A percentile compares a stretch with the other conserved stretches of the same genome.
Conservation (phyloP, 2,329 filamentous ascomycete genomes). For the Pseudocercospora cruenta region DNA sequence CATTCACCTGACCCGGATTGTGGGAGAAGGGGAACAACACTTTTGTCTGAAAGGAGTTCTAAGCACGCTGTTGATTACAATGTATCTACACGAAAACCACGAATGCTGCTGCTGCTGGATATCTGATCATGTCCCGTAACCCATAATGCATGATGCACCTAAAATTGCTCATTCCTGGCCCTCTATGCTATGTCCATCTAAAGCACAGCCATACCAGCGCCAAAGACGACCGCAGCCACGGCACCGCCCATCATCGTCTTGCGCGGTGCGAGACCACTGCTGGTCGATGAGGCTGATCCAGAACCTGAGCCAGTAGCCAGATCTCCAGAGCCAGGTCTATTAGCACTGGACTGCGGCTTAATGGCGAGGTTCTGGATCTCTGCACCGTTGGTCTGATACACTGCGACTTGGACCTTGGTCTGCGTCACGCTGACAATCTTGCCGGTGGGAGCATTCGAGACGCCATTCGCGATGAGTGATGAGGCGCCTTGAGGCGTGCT, state of each 20-base stretch:
- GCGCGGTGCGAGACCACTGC: conserved; percentile 21
- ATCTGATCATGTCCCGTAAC: conserved; percentile 3
- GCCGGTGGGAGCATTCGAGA: conserved; percentile 62
- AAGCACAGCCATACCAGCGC: conserved; percentile 31
- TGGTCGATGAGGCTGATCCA: conserved; percentile 20
- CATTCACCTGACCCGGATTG: no score
- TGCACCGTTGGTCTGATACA: conserved; percentile 61
- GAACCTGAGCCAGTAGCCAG: conserved; percentile 29
- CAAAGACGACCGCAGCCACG: conserved; percentile 30
- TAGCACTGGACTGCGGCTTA: conserved; percentile 57
- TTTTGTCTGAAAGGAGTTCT: neutral
- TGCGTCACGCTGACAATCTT: conserved; percentile 62
- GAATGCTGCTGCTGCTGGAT: conserved; percentile 1
- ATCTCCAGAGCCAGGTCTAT: conserved; percentile 55
- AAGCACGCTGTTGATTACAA: neutral
- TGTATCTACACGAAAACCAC: neutral
- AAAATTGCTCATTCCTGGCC: neutral
- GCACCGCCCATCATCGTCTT: conserved; percentile 23
- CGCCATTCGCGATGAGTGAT: conserved; percentile 75
- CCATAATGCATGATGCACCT: conserved; percentile 3
- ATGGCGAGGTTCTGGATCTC: conserved; percentile 67
- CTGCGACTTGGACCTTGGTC: conserved; percentile 59
- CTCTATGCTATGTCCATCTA: conserved; percentile 14
- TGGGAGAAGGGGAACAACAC: neutral
- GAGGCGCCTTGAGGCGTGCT: conserved; percentile 67